A percentile compares a stretch with the other conserved stretches of the same genome.
phyloP scores from a whole-genome alignment of 2,329 filamentous ascomycete genomes.

The Pseudogymnoascus sp. region DNA sequence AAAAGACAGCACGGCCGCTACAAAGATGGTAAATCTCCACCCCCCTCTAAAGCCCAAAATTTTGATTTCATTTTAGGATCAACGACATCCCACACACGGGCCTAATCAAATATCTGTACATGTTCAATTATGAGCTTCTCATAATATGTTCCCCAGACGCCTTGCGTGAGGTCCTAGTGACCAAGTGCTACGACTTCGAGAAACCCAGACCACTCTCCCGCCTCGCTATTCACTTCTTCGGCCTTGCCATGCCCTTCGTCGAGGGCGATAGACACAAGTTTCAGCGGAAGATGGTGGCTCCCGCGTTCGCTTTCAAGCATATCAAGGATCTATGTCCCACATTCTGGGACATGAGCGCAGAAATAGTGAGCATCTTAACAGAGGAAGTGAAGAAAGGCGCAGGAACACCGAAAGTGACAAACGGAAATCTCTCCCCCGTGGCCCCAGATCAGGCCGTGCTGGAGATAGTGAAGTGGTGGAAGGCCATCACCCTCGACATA shows the following conservation, averaged over 20 bases:
- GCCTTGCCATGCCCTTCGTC: slow-evolving; percentile 65
- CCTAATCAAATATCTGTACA: slow-evolving; percentile 56
- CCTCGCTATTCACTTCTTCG: slow-evolving; percentile 41
- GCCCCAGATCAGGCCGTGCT: slow-evolving; percentile 36
- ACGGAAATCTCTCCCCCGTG: slow-evolving; percentile 17
- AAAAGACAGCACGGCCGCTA: slow-evolving; percentile 33
- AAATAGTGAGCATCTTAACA: slow-evolving; percentile 58
- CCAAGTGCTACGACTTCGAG: slow-evolving; percentile 60
- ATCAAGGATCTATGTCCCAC: slow-evolving; percentile 76
- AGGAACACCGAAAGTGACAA: slow-evolving; percentile 28
- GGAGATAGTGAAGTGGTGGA: slow-evolving; percentile 55
- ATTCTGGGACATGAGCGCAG: slow-evolving; percentile 72
- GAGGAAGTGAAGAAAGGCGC: slow-evolving; percentile 37
- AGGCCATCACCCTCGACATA: slow-evolving; percentile 64
- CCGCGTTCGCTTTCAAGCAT: slow-evolving; percentile 76
- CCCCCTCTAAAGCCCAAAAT: slow-evolving; percentile 39
- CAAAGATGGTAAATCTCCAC: slow-evolving; percentile 31
- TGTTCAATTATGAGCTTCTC: slow-evolving; percentile 56
- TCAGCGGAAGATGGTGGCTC: slow-evolving; percentile 70
- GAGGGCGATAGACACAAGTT: slow-evolving; percentile 84
- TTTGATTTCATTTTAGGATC: slow-evolving; percentile 35
- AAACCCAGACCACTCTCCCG: slow-evolving; percentile 56
- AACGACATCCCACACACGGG: slow-evolving; percentile 58
- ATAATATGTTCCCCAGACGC: slow-evolving; percentile 54
- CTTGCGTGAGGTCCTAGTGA: slow-evolving; percentile 60